Base-by-base conservation (phyloP, 129 eudicot species). In the Tagetes patula region DNA sequence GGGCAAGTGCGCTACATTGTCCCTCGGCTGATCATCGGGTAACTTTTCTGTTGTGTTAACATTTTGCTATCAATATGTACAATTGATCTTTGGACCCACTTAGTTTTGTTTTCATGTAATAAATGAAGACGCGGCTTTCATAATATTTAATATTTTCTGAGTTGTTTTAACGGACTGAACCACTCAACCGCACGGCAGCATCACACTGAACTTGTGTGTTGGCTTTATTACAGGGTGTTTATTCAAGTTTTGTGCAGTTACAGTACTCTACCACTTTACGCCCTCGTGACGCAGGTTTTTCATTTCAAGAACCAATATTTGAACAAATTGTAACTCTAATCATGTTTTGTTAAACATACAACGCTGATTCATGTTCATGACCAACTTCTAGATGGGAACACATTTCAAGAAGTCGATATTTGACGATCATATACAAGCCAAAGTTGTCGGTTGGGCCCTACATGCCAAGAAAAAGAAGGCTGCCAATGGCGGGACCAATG, bases 11-110 rank as follows among this genome's bases (percentile, higher is more conserved):
- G 87, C 20, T 90, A 81, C 75, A 85, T 84, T 55, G 49, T 90
- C 72, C 95, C 96, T 1, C 77, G 96, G 58, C 86, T 90, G 36
- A 68, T 90, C 10, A 84, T 90, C 11, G 96, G 95, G 96, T 90
- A 87, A n/a, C 5, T 5, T 9, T 20, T 66, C 73, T 67, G 10
- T 6, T 32, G 14, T 58, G 2, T 33, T n/a, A 74, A 11, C 42
- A 0, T n/a, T 42, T 63, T 71, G n/a, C 8, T 59, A 59, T 33
- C 1, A 5, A 33, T 8, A 32, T 32, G 65, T 14, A 8, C 14
- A 32, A 8, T 7, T 58, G 64, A 27, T 31, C 64, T 32, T 3
- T 58, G 40, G 64, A 2, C 64, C 7, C 61, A 54, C 61, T 12
- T 58, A 56, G 4, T 58, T 32, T 32, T 58, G 4, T 2, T 32